These are phyloP conservation scores for Mycotypha africana DNA, from an alignment of 371 early-diverging fungal genomes.

Conservation along the genomic window DNA sequence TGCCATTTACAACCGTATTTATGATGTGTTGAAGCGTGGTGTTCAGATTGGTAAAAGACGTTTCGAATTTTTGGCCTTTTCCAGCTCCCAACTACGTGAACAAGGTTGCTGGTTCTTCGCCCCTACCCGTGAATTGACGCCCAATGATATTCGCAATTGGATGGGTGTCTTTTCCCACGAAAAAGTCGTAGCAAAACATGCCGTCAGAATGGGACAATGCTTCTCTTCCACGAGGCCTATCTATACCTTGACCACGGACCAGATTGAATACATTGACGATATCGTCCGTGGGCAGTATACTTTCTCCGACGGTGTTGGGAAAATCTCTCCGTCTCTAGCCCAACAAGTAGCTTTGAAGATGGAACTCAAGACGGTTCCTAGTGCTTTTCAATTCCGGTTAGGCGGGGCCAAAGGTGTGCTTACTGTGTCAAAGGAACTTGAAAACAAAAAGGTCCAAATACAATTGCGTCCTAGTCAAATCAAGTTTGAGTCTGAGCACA, in stretches of 20 bases:
- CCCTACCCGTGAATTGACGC: slow-evolving; percentile 29
- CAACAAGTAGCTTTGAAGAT: slow-evolving; percentile 44
- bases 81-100: slow-evolving; percentile 61
- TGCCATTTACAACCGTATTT: slow-evolving; percentile 47
- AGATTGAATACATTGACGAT: slow-evolving; percentile 51
- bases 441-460: slow-evolving; percentile 28
- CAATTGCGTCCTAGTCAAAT: slow-evolving; percentile 63
- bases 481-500: slow-evolving; percentile 62
- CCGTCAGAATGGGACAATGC: slow-evolving; percentile 74
- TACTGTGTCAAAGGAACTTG: slow-evolving; percentile 19
- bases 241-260: slow-evolving; percentile 16
- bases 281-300: slow-evolving; percentile 48
- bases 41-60: slow-evolving; percentile 51
- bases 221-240: slow-evolving; percentile 65
- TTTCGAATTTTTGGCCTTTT: slow-evolving; percentile 71
- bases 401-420: slow-evolving; percentile 83
- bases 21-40: slow-evolving; percentile 46
- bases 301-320: slow-evolving; percentile 88
- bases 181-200: slow-evolving; percentile 67
- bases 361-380: slow-evolving; percentile 49
- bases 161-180: slow-evolving; percentile 72
- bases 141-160: slow-evolving; percentile 57
- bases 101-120: slow-evolving; percentile 76
- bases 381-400: slow-evolving; percentile 78
- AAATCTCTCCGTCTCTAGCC: slow-evolving; percentile 52